A percentile compares a stretch with the other conserved stretches of the same genome.
Evolutionary conservation across 116 monocot species (phyloP).

Genomic region (Posidonia oceanica): DNA sequence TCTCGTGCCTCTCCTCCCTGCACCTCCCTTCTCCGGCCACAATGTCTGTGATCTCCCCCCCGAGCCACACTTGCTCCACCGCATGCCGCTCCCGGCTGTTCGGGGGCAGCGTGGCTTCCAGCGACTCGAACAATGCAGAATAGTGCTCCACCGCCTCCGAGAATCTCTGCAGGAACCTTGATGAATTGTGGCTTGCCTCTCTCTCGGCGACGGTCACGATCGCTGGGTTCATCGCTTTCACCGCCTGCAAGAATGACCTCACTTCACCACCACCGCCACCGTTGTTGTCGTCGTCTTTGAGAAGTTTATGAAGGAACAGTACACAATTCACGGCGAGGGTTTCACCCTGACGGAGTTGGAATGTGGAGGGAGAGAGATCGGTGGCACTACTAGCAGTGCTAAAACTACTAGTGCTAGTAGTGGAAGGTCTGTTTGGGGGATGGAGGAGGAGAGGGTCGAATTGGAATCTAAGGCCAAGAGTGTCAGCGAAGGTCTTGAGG

Average conservation of each 20-base stretch:
- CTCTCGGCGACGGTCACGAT: slow-evolving; percentile 61
- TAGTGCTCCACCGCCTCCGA: slow-evolving; percentile 66
- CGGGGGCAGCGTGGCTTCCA: slow-evolving; percentile 88
- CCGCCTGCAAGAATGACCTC: slow-evolving; percentile 25
- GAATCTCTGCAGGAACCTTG: slow-evolving; percentile 48
- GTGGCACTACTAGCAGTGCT: not conserved
- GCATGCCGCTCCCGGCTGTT: slow-evolving; percentile 49
- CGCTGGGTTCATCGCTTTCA: slow-evolving; percentile 53
- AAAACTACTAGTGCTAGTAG: not conserved
- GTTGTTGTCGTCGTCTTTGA: slow-evolving; percentile 24
- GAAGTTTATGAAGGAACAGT: slow-evolving; percentile 56
- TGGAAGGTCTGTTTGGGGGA: not conserved
- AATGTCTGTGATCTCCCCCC: slow-evolving; percentile 62
- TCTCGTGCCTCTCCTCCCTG: slow-evolving; percentile 39
- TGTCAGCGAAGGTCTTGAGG: slow-evolving; percentile 54
- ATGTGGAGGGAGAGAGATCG: slow-evolving; percentile 5
- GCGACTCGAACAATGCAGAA: slow-evolving; percentile 71
- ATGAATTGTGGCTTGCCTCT: slow-evolving; percentile 34
- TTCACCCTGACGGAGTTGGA: slow-evolving; percentile 50
- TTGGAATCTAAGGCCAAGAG: slow-evolving; percentile 61
- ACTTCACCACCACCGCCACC: slow-evolving; percentile 13
- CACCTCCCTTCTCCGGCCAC: slow-evolving; percentile 24
- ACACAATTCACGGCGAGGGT: slow-evolving; percentile 72
- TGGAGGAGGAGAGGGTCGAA: slow-evolving; percentile 69
- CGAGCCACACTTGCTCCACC: slow-evolving; percentile 79